These are phyloP conservation scores for Cutaneotrichosporon curvatum DNA, from an alignment of 1,284 basidiomycete species.

Conservation along the genomic window DNA sequence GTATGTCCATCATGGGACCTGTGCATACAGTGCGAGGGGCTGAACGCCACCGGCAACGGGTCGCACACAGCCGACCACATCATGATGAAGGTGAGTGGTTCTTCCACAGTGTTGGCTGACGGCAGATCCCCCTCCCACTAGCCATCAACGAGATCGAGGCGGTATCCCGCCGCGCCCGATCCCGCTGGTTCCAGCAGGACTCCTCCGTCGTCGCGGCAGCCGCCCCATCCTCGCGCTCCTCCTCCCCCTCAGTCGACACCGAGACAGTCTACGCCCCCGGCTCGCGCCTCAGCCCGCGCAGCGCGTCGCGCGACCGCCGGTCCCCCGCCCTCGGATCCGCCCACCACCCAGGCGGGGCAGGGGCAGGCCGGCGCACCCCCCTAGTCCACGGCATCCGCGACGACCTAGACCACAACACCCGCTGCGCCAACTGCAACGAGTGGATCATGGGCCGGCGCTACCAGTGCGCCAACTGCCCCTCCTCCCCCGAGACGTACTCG, in stretches of 20 bases:
- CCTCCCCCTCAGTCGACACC: slow-evolving; percentile 40
- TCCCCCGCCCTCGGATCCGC: neutral
- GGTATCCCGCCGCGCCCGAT: slow-evolving; percentile 63
- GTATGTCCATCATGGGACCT: slow-evolving; percentile 60
- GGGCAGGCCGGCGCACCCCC: neutral
- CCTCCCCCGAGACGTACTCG: slow-evolving; percentile 40
- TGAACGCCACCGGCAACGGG: slow-evolving; percentile 49
- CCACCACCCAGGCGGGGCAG: neutral
- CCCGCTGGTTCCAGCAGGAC: slow-evolving; percentile 69
- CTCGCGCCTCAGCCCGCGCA: neutral
- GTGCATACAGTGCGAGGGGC: slow-evolving; percentile 80
- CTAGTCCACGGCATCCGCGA: slow-evolving; percentile 19
- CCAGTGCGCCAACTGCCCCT: slow-evolving; percentile 47
- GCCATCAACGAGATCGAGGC: slow-evolving; percentile 63
- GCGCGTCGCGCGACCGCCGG: neutral
- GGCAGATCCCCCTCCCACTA: slow-evolving; percentile 73
- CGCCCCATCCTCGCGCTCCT: slow-evolving; percentile 23
- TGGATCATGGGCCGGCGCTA: slow-evolving; percentile 45
- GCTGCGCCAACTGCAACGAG: slow-evolving; percentile 39
- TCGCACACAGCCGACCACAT: slow-evolving; percentile 56
- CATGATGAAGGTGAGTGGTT: slow-evolving; percentile 68
- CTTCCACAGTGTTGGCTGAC: neutral
- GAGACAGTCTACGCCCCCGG: slow-evolving; percentile 40
- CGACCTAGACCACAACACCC: slow-evolving; percentile 35
- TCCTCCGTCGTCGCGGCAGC: slow-evolving; percentile 48